Percentiles rank a stretch among this genome's conserved stretches.
phyloP scores from a whole-genome alignment of 805 yeast genomes.

The Hanseniaspora guilliermondii region DNA sequence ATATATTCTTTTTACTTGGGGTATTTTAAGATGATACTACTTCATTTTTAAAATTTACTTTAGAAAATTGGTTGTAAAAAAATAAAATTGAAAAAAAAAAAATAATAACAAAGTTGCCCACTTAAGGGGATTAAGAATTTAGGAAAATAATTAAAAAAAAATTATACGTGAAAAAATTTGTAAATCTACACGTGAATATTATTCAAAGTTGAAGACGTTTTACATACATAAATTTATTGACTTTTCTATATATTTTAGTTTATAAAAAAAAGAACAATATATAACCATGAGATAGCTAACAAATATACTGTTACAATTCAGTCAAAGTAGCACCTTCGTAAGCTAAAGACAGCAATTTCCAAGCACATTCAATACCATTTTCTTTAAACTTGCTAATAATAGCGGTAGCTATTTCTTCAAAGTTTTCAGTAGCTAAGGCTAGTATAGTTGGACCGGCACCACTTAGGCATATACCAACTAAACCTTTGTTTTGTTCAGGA shows the following conservation, averaged over 20 bases:
- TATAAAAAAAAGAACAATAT: too few species aligned
- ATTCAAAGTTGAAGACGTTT: too few species aligned
- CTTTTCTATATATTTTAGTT: too few species aligned
- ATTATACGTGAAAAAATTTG: neutral
- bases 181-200: too few species aligned
- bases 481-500: slow-evolving; percentile 70
- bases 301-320: neutral
- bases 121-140: too few species aligned
- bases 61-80: neutral
- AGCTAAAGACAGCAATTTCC: slow-evolving; percentile 80
- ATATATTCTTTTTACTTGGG: too few species aligned
- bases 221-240: too few species aligned
- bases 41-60: neutral
- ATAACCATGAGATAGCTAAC: neutral
- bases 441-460: slow-evolving; percentile 98
- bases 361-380: slow-evolving; percentile 57
- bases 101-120: neutral
- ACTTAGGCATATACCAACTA: slow-evolving; percentile 84
- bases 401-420: slow-evolving; percentile 66
- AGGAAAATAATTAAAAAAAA: neutral
- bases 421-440: slow-evolving; percentile 82
- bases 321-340: slow-evolving; percentile 66
- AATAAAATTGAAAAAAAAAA: neutral
- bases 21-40: too few species aligned
- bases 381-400: slow-evolving; percentile 57